Conservation (phyloP, 2,329 filamentous ascomycete genomes). For the Bipolaris cookei region DNA sequence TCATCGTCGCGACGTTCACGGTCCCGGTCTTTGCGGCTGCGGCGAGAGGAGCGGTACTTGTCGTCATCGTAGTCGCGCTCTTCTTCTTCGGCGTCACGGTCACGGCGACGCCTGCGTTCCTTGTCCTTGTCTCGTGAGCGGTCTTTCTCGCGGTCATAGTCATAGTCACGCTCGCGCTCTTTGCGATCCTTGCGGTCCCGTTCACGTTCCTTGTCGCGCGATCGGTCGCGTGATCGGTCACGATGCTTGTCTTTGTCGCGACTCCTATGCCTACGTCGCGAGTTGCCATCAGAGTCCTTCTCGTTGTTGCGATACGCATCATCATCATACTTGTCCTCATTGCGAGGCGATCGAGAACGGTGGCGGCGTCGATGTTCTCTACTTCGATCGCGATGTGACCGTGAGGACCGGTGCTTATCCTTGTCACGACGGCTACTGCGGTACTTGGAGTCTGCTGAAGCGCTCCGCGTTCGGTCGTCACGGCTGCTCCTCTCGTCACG, state of each 20-base stretch:
- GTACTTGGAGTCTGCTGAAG: constrained; percentile 66
- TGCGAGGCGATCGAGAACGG: constrained; percentile 50
- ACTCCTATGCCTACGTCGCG: constrained; percentile 47
- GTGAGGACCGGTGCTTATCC: constrained; percentile 53
- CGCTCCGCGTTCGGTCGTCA: constrained; percentile 66
- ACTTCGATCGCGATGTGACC: constrained; percentile 55
- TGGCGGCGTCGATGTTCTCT: constrained; percentile 54
- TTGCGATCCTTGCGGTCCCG: constrained; percentile 49
- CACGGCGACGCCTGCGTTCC: constrained; percentile 59
- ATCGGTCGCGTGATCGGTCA: constrained; percentile 35
- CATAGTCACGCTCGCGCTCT: constrained; percentile 60
- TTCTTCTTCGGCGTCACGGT: constrained; percentile 50
- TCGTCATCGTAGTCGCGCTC: constrained; percentile 49
- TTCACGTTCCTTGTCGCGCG: constrained; percentile 43
- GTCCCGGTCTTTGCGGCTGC: constrained; percentile 54
- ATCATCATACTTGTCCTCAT: constrained; percentile 39
- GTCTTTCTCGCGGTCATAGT: constrained; percentile 43
- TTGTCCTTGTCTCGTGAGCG: constrained; percentile 45
- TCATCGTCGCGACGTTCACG: constrained; percentile 36
- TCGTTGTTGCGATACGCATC: constrained; percentile 39
- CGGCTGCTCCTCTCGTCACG: constrained; percentile 58
- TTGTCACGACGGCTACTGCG: constrained; percentile 63
- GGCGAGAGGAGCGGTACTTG: constrained; percentile 50
- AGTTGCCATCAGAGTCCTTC: constrained; percentile 36
- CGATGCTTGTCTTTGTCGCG: constrained; percentile 46